phyloP scores from a whole-genome alignment of 169 alveolate genomes.

The Eimeria necatrix region DNA sequence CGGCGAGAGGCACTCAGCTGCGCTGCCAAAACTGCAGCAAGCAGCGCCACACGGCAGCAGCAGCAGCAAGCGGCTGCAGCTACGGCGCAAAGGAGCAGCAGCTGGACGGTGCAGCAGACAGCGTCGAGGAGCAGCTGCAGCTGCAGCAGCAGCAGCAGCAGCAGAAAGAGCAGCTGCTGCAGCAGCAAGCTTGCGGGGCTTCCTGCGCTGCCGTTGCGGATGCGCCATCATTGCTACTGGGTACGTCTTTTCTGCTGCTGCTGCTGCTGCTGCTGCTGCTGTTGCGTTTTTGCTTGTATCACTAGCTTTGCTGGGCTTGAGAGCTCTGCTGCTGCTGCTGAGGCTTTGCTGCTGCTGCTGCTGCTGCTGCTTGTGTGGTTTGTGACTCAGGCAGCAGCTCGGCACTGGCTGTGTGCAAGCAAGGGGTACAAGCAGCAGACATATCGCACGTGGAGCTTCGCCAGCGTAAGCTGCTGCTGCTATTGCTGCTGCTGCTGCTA shows the following conservation, averaged over 20 bases:
- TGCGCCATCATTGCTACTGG: background rate
- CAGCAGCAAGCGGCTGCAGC: constrained; percentile 1
- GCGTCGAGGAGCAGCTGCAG: background rate
- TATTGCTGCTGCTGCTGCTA: background rate
- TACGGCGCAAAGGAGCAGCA: background rate
- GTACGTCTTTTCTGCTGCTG: background rate
- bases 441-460: background rate
- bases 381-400: background rate
- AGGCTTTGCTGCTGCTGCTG: too few relatives aligned
- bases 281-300: background rate
- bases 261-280: background rate
- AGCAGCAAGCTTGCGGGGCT: background rate
- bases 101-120: background rate
- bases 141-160: constrained; percentile 10
- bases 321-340: background rate
- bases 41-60: background rate
- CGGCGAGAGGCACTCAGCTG: background rate
- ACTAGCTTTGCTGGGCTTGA: background rate
- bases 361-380: too few relatives aligned
- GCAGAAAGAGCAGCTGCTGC: background rate
- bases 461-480: background rate
- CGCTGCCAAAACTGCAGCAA: background rate
- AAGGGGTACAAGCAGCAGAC: background rate
- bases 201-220: background rate
- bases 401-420: background rate